Conservation (phyloP, 352 stramenopile genomes). For the Globisporangium nagaii region DNA sequence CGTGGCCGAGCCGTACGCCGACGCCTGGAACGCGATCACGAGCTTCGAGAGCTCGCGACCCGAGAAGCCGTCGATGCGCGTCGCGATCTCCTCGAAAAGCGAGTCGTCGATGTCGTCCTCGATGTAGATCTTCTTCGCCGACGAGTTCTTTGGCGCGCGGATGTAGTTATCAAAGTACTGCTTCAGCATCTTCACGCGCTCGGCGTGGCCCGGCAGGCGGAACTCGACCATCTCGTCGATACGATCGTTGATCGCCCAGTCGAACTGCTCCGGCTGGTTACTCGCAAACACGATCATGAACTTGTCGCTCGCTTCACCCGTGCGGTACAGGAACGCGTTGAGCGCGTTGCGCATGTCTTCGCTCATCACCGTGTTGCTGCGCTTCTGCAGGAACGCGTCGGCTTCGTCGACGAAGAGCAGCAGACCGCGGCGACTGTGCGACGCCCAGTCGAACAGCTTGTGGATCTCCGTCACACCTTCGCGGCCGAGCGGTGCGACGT, state of each 20-base stretch:
- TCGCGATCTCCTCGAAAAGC: conserved; percentile 90
- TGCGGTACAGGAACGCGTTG: conserved; percentile 99
- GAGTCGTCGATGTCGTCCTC: conserved; percentile 89
- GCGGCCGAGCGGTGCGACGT: conserved; percentile 96
- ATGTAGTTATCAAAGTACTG: conserved; percentile 99
- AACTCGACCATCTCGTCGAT: conserved; percentile 99
- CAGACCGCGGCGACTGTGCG: conserved; percentile 92
- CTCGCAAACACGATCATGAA: conserved; percentile 99
- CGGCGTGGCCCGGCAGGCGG: conserved; percentile 88
- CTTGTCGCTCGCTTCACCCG: conserved; percentile 95
- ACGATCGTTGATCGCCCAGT: conserved; percentile 98
- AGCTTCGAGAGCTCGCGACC: conserved; percentile 99
- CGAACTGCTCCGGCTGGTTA: conserved; percentile 99
- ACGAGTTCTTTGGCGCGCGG: conserved; percentile 76
- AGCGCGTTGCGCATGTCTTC: conserved; percentile 99
- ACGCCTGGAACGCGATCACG: conserved; percentile 98
- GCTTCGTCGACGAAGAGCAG: conserved; percentile 99
- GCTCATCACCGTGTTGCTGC: conserved; percentile 90
- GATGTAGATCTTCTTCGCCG: conserved; percentile 88
- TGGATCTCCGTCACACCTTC: conserved; percentile 99
- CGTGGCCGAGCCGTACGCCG: conserved; percentile 94
- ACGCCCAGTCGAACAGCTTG: conserved; percentile 99
- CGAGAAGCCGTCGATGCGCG: conserved; percentile 95
- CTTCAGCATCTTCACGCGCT: conserved; percentile 96
- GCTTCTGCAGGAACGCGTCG: conserved; percentile 98